These are phyloP conservation scores for Vitis hybrid DNA, from an alignment of 177 flowering plant species.

Conservation along the genomic window DNA sequence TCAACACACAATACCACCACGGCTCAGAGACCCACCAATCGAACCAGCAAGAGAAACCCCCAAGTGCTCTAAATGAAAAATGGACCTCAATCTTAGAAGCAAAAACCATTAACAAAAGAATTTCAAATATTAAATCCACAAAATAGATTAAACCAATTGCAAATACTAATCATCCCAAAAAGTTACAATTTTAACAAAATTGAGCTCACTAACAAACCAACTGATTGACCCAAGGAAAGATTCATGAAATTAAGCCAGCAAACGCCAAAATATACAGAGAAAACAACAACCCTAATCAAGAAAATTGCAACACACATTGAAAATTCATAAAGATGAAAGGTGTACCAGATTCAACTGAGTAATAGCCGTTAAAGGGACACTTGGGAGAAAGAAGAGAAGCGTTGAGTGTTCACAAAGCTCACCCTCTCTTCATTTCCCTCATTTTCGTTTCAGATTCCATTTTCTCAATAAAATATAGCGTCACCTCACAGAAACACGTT, in stretches of 20 bases:
- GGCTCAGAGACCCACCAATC: not conserved
- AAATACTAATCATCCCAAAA: not conserved
- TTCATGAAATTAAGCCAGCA: not conserved
- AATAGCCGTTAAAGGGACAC: not conserved
- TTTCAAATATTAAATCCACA: not conserved
- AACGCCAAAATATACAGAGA: not conserved
- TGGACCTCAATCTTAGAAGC: not conserved
- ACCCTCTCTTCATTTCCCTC: conserved; percentile 4
- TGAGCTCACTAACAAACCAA: not conserved
- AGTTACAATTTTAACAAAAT: not conserved
- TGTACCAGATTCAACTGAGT: not conserved
- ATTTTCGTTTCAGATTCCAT: not conserved
- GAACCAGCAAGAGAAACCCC: not conserved
- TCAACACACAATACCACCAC: not conserved
- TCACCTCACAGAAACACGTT: conserved; percentile 1
- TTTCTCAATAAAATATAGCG: conserved; percentile 19
- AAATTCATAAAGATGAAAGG: not conserved
- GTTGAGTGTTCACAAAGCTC: not conserved
- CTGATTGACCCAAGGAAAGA: not conserved
- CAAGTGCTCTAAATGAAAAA: not conserved
- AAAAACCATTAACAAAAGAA: conserved; percentile 1
- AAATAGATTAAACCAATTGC: not conserved
- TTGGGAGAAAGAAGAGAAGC: not conserved
- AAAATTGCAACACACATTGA: not conserved
- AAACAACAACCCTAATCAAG: conserved; percentile 13